phyloP scores from a whole-genome alignment of 2,329 filamentous ascomycete species.

The Cryoendolithus antarcticus region DNA sequence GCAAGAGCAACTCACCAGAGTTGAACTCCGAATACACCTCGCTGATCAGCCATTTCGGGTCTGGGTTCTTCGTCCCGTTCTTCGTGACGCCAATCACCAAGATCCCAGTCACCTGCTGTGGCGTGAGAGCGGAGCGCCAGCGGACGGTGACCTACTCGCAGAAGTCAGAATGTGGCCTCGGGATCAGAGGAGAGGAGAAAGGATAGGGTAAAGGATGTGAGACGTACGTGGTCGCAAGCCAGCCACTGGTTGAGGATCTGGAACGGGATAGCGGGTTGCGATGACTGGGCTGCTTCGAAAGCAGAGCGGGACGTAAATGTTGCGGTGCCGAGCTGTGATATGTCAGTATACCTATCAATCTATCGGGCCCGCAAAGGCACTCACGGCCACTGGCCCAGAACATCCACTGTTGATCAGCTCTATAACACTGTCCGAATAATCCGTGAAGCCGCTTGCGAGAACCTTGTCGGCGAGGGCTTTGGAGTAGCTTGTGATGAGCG shows the following conservation, averaged over 20 bases:
- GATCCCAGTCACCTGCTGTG: constrained; percentile 18
- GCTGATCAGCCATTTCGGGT: constrained; percentile 19
- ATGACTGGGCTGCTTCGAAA: constrained; percentile 16
- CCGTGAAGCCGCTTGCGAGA: constrained; percentile 19
- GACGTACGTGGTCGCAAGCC: constrained; percentile 17
- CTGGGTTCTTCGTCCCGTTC: constrained; percentile 6
- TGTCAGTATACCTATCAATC: too few relatives aligned
- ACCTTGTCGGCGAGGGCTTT: constrained; percentile 16
- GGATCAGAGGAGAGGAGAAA: too few relatives aligned
- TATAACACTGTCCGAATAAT: constrained; percentile 24
- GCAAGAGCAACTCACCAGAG: constrained; percentile 14
- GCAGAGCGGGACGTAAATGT: constrained; percentile 15
- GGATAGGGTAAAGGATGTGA: too few relatives aligned
- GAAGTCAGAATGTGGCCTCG: too few relatives aligned
- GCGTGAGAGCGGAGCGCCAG: constrained; percentile 16
- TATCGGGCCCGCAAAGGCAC: not conserved
- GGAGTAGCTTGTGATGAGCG: constrained; percentile 21
- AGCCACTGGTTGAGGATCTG: constrained; percentile 20
- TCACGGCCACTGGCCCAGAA: constrained; percentile 13
- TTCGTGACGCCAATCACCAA: constrained; percentile 18
- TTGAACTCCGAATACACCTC: constrained; percentile 25
- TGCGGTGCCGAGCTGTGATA: constrained; percentile 12
- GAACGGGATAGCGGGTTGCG: constrained; percentile 19
- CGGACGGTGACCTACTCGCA: constrained; percentile 12
- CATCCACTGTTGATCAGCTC: constrained; percentile 23